Evolutionary conservation across 441 rosid species (phyloP).

Genomic region (Gossypium schwendimanii): DNA sequence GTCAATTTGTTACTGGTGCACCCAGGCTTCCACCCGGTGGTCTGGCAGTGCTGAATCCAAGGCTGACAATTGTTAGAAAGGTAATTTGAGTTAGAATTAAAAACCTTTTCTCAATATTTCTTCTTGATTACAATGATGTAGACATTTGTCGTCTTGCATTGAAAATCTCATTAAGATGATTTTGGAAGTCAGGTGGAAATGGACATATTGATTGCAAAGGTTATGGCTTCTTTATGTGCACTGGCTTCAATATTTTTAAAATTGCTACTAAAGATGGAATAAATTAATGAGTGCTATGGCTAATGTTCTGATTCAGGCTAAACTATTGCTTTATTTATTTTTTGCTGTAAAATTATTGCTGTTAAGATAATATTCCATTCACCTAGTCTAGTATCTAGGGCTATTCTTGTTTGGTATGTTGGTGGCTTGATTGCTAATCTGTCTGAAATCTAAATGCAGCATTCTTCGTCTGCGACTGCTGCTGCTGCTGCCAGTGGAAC

Average conservation of each 20-base stretch:
- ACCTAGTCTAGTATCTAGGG: neutral
- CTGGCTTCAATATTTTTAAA: neutral
- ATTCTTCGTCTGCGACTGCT: conserved; percentile 57
- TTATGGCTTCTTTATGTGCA: neutral
- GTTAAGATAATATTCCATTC: neutral
- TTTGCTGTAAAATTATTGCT: too few relatives aligned
- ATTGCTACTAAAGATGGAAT: neutral
- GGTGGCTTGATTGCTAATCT: neutral
- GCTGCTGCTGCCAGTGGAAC: conserved; percentile 46
- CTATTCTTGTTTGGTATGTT: neutral
- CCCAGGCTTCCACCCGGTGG: conserved; percentile 99
- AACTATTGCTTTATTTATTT: too few relatives aligned
- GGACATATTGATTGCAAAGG: neutral
- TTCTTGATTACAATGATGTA: neutral
- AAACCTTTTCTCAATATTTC: neutral
- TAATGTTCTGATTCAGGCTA: too few relatives aligned
- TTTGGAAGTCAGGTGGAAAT: neutral
- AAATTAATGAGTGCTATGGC: neutral
- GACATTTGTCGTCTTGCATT: neutral
- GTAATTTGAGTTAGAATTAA: conserved; percentile 26
- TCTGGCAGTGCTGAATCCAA: conserved; percentile 88
- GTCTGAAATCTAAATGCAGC: conserved; percentile 43
- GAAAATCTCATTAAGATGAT: neutral
- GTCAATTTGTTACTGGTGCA: conserved; percentile 98
- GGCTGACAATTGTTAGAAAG: conserved; percentile 96